Conservation (phyloP, 345 rosid species). For the Arabis alpina region DNA sequence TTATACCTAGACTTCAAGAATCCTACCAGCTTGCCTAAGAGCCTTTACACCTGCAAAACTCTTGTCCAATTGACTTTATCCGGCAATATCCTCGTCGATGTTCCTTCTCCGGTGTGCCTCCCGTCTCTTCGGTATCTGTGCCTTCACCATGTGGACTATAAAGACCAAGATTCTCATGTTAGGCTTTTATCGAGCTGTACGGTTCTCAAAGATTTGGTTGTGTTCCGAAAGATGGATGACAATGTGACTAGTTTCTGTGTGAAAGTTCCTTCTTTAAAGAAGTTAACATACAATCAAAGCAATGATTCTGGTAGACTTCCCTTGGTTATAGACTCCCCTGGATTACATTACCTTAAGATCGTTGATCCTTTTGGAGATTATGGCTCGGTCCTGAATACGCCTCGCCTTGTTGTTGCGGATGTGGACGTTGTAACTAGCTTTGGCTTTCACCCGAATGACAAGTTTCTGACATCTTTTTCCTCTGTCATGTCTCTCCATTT, state of each 20-base stretch:
- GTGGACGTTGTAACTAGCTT: not conserved
- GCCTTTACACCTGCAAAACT: no score
- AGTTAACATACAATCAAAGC: not conserved
- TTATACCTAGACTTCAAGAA: not conserved
- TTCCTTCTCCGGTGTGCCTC: no score
- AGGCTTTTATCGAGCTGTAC: slow-evolving; percentile 23
- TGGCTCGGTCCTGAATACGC: not conserved
- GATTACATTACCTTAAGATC: not conserved
- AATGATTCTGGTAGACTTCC: not conserved
- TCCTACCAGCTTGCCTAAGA: no score
- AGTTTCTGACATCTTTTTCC: slow-evolving; percentile 16
- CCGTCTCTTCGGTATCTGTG: no score
- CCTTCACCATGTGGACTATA: no score
- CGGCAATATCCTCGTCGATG: no score
- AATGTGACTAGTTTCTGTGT: slow-evolving; percentile 20
- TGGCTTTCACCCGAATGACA: not conserved
- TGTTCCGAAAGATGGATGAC: not conserved
- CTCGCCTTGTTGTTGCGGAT: not conserved
- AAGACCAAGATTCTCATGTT: not conserved
- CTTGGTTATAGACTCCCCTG: slow-evolving; percentile 21
- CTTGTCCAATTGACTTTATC: no score
- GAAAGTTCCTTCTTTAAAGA: slow-evolving; percentile 23
- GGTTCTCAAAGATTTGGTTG: not conserved
- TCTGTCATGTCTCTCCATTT: slow-evolving; percentile 8
- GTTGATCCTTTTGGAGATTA: not conserved